Base-by-base conservation (phyloP, 495 filamentous ascomycete species). In the Penicillium antarcticum region DNA sequence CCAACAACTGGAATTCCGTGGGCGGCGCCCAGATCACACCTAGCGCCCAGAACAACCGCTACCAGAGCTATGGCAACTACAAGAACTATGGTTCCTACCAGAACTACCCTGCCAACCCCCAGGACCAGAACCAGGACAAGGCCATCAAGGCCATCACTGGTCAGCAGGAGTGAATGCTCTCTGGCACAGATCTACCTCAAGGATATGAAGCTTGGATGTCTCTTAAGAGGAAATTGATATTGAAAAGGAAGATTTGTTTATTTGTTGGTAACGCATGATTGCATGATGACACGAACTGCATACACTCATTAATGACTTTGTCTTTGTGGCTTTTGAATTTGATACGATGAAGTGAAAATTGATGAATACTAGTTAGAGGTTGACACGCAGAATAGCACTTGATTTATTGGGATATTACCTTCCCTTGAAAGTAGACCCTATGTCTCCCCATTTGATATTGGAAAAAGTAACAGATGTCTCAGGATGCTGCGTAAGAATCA, bases 381-480 rank as follows among this genome's bases (percentile, higher is more conserved):
- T 4, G 11, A 16, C 13, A 21, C 19, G n/a, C 46, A 41, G 16
- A 48, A 48, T 48, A 5, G 21, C 9, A 33, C 7, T 9, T 47
- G n/a, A 26, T 24, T 16, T 26, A 5, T 43, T 13, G 9, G 18
- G 31, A 32, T 23, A 4, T 11, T 42, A 19, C n/a, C 4, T 32
- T 42, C 17, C 0, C 14, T 24, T 37, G 13, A 36, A 64, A 12
- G 68, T 73, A 24, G 68, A 68, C 18, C 61, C 66, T 54, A 71
- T 64, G 56, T 71, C 66, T n/a, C 68, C 68, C 61, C 62, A 71
- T 35, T 56, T 50, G 8, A 72, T 63, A 33, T 73, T 69, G 8
- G 60, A 63, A 46, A 73, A 73, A 6, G 56, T 63, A 8, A 73
- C 65, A 5, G 53, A 56, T 4, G 68, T 68, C 13, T 57, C 51